Evolutionary conservation across 345 rosid genomes (phyloP), one percentile per base, ranked within the genome.

Genomic region (Litchi chinensis): DNA sequence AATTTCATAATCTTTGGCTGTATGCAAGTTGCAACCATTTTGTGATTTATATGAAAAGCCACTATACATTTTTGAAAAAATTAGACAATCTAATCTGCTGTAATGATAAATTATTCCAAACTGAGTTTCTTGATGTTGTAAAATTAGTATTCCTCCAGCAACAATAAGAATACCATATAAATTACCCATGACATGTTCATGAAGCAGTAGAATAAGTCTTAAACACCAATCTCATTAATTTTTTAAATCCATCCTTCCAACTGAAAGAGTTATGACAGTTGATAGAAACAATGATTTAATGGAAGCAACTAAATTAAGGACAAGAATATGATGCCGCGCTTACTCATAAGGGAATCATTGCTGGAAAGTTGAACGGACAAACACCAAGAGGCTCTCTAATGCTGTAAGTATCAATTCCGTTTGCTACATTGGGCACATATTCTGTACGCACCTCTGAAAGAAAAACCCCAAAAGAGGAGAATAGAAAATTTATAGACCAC

Each of bases 271-370:
- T 54, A 67, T 39, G 3, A 16, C 8, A 26, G 26, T 54, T 21
- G 7, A 18, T 26, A 4, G 71, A 68, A 26, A 28, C 6, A 66
- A 68, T 39, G 10, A 52, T 70, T 26, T 24, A 70, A 37, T 21
- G 9, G 46, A 54, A 63, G 65, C 15, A 80, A 77, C 52, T 16
- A 63, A 10, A 65, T 52, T 21, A 60, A 56, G 26, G 26, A 71
- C 26, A 46, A n/a, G 50, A n/a, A n/a, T n/a, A 74, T 21, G 12
- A 26, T 19, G 71, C 6, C 21, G 39, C 56, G 77, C 74, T 71
- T 85, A 94, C 99, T 98, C 99, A 95, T 83, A 95, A 89, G 60
- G 99, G 99, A 83, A 95, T 95, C 99, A 95, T 93, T 32, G 99
- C 99, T 9, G 99, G 98, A 76, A 95, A 95, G 90, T 95, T 95